Evolutionary conservation across 2,329 filamentous ascomycete species (phyloP), one percentile per base, ranked within the genome.

Genomic region (Hypoxylon sp.): DNA sequence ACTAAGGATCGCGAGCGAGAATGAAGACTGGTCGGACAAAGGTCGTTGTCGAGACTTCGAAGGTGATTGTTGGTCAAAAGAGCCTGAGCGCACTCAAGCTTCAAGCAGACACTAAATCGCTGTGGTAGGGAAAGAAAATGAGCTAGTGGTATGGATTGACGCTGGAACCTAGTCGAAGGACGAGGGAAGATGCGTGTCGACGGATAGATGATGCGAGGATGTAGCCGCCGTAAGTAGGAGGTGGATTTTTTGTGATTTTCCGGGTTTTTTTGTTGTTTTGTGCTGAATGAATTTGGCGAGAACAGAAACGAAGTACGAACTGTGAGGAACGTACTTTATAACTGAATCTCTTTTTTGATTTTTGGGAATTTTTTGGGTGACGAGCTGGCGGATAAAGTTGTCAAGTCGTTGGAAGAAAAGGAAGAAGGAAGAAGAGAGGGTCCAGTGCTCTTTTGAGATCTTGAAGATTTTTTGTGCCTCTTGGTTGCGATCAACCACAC

Each of bases 231-330:
- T 61, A 62, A 44, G 51, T 67, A 65, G 63, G 60, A 58, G 65
- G 30, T 62, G 59, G 67, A 68, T 74, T 79, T 82, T 82, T 86
- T 81, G 81, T 76, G 75, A 78, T 78, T 80, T 87, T 88, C 86
- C 83, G 80, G 78, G 73, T 87, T 88, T 88, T 88, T 88, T 87
- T 84, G 78, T 75, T 80, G 79, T 79, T 80, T 85, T 79, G 78
- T 38, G 73, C 70, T 79, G 78, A 76, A 73, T 76, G 81, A 81
- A 80, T 79, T 64, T 83, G 82, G 81, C 80, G 83, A 85, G 85
- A 83, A 84, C 84, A 87, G 83, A 85, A 82, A 84, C 81, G 77
- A 80, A 83, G 84, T 81, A 85, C 84, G 83, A 83, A 68, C 73
- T 62, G 40, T 26, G 53, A 61, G 78, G 80, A 82, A 80, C 83